Base-by-base conservation (phyloP, 2,329 filamentous ascomycete genomes). In the Calonectria fujianensis region DNA sequence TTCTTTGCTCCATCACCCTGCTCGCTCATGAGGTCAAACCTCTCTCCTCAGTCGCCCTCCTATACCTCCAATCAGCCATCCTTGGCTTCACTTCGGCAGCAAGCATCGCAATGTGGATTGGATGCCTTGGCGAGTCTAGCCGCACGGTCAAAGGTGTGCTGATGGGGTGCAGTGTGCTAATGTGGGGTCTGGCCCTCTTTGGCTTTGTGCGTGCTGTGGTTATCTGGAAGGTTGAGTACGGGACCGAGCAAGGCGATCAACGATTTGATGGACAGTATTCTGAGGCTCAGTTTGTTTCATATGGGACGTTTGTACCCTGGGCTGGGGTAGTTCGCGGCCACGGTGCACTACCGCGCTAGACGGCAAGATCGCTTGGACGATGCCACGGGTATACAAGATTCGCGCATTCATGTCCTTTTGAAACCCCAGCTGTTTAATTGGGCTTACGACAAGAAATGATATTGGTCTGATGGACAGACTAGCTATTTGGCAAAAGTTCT, bases 151-250 rank as follows among this genome's bases (percentile, higher is more conserved):
- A 82, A 67, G 80, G 79, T 5, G 78, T 79, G 5, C 39, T 82
- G 45, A 77, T 82, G 67, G 80, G 82, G 2, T 80, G 82, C 29
- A 76, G 78, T n/a, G 67, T 78, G 9, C 52, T 82, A 50, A 77
- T 84, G 65, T 81, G 81, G 78, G 82, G 80, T 1, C 73, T 80
- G 54, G 79, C 77, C 0, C 39, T 81, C 27, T 75, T 83, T 39
- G 83, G 79, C 18, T 85, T 85, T 39, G 48, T 78, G 54, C 77
- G 83, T 27, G 80, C 81, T 0, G 81, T 75, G 45, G 75, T 81
- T 8, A 61, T 84, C 2, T 84, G 82, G 82, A 82, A 73, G 69
- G 63, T 76, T 7, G 77, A 79, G 16, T 14, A 29, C 3, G 27
- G 20, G 11, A 13, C 57, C 8, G 75, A 76, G 5, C 72, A 77